Evolutionary conservation across 192 early-diverging fungal genomes (phyloP).

Genomic region (Phlyctochytrium planicorne): DNA sequence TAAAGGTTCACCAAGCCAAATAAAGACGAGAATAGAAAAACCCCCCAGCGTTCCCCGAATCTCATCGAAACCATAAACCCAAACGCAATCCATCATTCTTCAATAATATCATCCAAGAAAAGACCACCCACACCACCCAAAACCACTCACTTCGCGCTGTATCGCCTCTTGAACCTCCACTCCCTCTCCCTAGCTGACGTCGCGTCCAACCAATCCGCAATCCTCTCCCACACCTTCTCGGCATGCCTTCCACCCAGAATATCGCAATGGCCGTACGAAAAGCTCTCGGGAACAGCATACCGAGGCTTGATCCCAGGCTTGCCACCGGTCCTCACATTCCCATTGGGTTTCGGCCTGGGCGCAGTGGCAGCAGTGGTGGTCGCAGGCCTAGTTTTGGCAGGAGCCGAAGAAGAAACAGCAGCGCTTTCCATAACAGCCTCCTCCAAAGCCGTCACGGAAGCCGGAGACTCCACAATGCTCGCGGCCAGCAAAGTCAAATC

Average conservation of each 20-base stretch:
- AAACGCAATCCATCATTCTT: too few relatives aligned
- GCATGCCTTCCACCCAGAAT: conserved; percentile 44
- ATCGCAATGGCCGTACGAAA: conserved; percentile 42
- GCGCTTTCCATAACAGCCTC: neutral
- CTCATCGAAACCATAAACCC: too few relatives aligned
- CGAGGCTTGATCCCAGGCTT: neutral
- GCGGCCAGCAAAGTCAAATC: too few relatives aligned
- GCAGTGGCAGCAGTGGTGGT: neutral
- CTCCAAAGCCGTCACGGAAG: neutral
- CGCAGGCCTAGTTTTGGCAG: neutral
- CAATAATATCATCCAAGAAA: too few relatives aligned
- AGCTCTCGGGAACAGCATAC: conserved; percentile 27
- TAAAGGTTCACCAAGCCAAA: too few relatives aligned
- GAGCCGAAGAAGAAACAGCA: neutral
- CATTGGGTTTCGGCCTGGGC: neutral
- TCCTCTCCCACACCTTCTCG: conserved; percentile 39
- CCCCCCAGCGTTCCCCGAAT: too few relatives aligned
- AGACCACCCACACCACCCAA: too few relatives aligned
- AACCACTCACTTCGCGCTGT: conserved; percentile 44
- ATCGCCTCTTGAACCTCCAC: conserved; percentile 44
- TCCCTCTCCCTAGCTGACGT: conserved; percentile 33
- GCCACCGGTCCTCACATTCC: too few relatives aligned
- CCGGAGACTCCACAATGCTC: neutral
- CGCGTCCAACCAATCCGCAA: conserved; percentile 44
- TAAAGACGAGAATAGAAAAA: too few relatives aligned